Percentiles rank a stretch among this genome's conserved stretches.
Conservation (phyloP, 2,329 filamentous ascomycete genomes). For the Chalaropsis ovoidea region DNA sequence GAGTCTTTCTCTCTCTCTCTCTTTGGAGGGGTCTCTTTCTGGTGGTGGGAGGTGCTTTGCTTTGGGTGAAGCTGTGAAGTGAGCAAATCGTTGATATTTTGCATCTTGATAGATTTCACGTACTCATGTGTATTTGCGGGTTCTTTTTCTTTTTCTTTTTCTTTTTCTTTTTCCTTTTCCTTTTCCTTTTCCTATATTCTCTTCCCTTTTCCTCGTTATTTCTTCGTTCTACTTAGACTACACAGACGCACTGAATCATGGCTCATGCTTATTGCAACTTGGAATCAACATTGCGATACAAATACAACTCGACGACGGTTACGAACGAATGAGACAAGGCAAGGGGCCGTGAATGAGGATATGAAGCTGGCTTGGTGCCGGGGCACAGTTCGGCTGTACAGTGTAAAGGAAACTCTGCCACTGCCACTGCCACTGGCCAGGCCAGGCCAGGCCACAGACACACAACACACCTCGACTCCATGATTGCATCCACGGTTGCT, state of each 20-base stretch:
- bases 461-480: too few relatives aligned
- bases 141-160: not conserved
- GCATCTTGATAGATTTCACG: slow-evolving; percentile 12
- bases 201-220: not conserved
- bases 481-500: too few relatives aligned
- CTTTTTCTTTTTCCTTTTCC: not conserved
- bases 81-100: slow-evolving; percentile 10
- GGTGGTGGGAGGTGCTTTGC: not conserved
- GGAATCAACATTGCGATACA: not conserved
- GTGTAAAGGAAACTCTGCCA: too few relatives aligned
- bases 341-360: too few relatives aligned
- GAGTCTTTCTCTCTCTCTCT: not conserved
- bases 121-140: not conserved
- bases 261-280: not conserved
- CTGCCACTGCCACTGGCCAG: too few relatives aligned
- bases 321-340: too few relatives aligned
- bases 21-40: not conserved
- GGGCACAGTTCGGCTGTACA: too few relatives aligned
- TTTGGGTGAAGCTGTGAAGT: not conserved
- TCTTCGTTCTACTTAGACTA: slow-evolving; percentile 12
- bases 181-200: not conserved
- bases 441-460: too few relatives aligned
- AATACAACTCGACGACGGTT: not conserved
- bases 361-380: too few relatives aligned
- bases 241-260: slow-evolving; percentile 6